These are phyloP conservation scores for Phytophthora kernoviae DNA, from an alignment of 352 stramenopile species.

Conservation along the genomic window DNA sequence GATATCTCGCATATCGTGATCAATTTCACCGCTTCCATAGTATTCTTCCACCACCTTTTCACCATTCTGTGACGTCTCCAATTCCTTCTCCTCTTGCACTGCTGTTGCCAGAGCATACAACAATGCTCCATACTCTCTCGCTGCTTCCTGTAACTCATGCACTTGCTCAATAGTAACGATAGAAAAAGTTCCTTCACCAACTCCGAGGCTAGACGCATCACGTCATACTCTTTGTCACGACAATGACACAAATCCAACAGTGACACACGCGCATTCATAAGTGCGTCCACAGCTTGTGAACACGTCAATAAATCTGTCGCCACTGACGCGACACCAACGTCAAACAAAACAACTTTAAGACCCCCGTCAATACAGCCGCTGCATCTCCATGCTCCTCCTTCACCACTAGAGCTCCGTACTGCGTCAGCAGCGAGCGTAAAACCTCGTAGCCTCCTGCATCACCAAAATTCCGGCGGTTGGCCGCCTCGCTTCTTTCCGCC, in stretches of 20 bases:
- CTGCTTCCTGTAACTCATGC: constrained; percentile 79
- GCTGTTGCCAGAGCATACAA: constrained; percentile 68
- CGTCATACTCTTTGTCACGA: constrained; percentile 24
- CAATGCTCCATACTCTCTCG: constrained; percentile 74
- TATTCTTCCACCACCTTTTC: not conserved
- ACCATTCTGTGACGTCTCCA: constrained; percentile 23
- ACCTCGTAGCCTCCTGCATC: constrained; percentile 76
- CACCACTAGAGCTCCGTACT: constrained; percentile 45
- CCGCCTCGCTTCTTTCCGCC: constrained; percentile 67
- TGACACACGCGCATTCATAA: constrained; percentile 72
- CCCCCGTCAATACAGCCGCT: constrained; percentile 45
- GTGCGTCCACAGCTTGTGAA: constrained; percentile 59
- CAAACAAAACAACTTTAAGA: constrained; percentile 72
- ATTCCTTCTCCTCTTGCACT: constrained; percentile 32
- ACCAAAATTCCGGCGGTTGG: constrained; percentile 80
- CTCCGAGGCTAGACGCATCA: constrained; percentile 68
- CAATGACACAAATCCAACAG: constrained; percentile 74
- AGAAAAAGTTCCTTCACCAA: constrained; percentile 81
- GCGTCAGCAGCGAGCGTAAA: constrained; percentile 66
- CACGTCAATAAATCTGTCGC: constrained; percentile 62
- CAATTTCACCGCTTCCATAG: constrained; percentile 5
- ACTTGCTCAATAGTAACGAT: constrained; percentile 77
- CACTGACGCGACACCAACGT: constrained; percentile 55
- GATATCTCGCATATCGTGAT: constrained; percentile 45
- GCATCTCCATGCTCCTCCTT: constrained; percentile 19